phyloP scores from a whole-genome alignment of 176 grass and related monocot species.

The Coix lacrymajobi region DNA sequence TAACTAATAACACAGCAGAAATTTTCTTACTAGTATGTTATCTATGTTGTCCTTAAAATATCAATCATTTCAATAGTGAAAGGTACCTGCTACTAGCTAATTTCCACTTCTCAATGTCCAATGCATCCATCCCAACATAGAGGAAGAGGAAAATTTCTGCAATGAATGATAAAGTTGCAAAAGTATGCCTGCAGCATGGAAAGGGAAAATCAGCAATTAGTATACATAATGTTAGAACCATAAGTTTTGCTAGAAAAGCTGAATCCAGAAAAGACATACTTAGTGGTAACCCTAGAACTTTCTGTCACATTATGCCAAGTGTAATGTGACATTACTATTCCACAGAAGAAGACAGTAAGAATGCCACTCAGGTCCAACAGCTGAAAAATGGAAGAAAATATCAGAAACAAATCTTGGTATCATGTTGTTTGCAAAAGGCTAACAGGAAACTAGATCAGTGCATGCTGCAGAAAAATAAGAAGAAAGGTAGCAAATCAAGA shows the following conservation, averaged over 20 bases:
- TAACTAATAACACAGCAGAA: neutral
- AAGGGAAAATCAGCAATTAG: slow-evolving; percentile 23
- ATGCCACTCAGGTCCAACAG: slow-evolving; percentile 92
- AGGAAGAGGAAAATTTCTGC: slow-evolving; percentile 94
- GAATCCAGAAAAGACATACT: slow-evolving; percentile 44
- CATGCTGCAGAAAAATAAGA: slow-evolving; percentile 1
- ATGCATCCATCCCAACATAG: slow-evolving; percentile 98
- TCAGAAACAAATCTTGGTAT: slow-evolving; percentile 4
- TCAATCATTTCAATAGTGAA: slow-evolving; percentile 13
- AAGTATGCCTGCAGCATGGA: slow-evolving; percentile 63
- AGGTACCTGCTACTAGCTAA: slow-evolving; percentile 80
- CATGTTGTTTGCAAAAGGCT: slow-evolving; percentile 2
- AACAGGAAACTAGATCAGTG: neutral
- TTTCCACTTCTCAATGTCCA: slow-evolving; percentile 98
- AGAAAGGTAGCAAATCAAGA: neutral
- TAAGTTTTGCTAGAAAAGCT: neutral
- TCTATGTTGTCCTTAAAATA: slow-evolving; percentile 1
- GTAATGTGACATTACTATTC: slow-evolving; percentile 99
- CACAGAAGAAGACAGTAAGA: slow-evolving; percentile 95
- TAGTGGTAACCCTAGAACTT: slow-evolving; percentile 88
- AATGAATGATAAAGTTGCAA: slow-evolving; percentile 94
- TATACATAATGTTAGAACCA: neutral
- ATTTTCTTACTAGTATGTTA: neutral
- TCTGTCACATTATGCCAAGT: slow-evolving; percentile 99
- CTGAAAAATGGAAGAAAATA: slow-evolving; percentile 48